Evolutionary conservation across 176 grass and related monocot species (phyloP).

Genomic region (Rhynchospora tenuis): DNA sequence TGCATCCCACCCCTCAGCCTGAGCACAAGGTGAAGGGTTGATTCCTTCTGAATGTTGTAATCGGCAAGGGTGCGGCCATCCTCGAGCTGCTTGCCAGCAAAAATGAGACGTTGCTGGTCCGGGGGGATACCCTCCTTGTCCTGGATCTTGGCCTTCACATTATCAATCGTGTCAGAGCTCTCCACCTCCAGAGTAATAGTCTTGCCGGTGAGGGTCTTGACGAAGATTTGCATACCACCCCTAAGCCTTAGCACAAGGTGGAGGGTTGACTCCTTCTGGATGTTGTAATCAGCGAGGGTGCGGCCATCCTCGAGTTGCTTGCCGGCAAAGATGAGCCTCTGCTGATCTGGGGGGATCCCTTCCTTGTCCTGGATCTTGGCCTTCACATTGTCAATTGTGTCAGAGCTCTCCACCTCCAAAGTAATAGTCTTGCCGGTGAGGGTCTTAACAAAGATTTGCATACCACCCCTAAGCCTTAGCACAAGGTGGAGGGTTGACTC

Average conservation of each 20-base stretch:
- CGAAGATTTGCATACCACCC: slow-evolving; percentile 72
- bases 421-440: slow-evolving; percentile 58
- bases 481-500: slow-evolving; percentile 72
- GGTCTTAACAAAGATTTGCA: slow-evolving; percentile 69
- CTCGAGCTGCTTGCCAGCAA: slow-evolving; percentile 54
- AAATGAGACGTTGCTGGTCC: slow-evolving; percentile 53
- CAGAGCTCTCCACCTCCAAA: slow-evolving; percentile 38
- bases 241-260: slow-evolving; percentile 35
- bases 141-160: slow-evolving; percentile 55
- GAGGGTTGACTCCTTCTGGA: slow-evolving; percentile 67
- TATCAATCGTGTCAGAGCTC: slow-evolving; percentile 43
- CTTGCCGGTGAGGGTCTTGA: slow-evolving; percentile 69
- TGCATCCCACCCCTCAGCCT: slow-evolving; percentile 3
- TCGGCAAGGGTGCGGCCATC: slow-evolving; percentile 46
- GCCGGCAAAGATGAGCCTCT: slow-evolving; percentile 40
- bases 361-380: slow-evolving; percentile 77
- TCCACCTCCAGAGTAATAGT: slow-evolving; percentile 64
- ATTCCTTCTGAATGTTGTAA: slow-evolving; percentile 79
- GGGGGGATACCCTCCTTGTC: slow-evolving; percentile 65
- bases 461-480: slow-evolving; percentile 44
- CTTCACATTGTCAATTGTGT: slow-evolving; percentile 57
- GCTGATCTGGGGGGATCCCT: slow-evolving; percentile 49
- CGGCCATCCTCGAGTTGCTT: slow-evolving; percentile 33
- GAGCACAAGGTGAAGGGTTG: slow-evolving; percentile 58
- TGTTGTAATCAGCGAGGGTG: slow-evolving; percentile 53